phyloP scores from a whole-genome alignment of 1,284 basidiomycete genomes.

The Vanrija sp. region DNA sequence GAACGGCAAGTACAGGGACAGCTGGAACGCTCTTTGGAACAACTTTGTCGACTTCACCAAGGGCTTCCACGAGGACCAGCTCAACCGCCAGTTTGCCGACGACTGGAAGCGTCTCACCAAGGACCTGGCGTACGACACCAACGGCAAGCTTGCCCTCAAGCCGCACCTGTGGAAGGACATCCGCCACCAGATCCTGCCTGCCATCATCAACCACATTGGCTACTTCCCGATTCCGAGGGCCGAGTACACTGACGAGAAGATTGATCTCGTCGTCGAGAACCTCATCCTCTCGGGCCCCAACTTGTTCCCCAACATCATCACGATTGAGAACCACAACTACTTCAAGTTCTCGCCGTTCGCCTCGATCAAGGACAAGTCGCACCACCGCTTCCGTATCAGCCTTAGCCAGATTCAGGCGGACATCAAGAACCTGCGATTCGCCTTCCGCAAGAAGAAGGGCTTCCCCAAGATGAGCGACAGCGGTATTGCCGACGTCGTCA shows the following conservation, averaged over 20 bases:
- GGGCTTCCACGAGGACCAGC: conserved; percentile 76
- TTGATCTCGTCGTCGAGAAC: conserved; percentile 85
- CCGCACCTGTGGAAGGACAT: conserved; percentile 81
- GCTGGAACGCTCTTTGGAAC: conserved; percentile 78
- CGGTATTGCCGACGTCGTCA: conserved; percentile 85
- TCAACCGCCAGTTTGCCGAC: conserved; percentile 74
- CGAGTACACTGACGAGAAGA: conserved; percentile 81
- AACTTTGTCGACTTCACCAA: conserved; percentile 71
- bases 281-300: conserved; percentile 75
- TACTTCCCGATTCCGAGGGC: conserved; percentile 87
- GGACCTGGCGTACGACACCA: conserved; percentile 68
- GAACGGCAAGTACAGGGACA: conserved; percentile 69
- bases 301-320: conserved; percentile 61
- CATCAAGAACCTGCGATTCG: conserved; percentile 86
- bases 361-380: conserved; percentile 53
- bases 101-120: conserved; percentile 79
- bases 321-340: conserved; percentile 76
- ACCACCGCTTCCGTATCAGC: conserved; percentile 67
- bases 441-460: conserved; percentile 55
- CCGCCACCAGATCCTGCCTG: conserved; percentile 73
- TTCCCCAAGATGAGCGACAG: conserved; percentile 68
- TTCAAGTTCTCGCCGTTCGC: conserved; percentile 77
- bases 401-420: conserved; percentile 89
- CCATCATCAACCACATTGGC: conserved; percentile 69
- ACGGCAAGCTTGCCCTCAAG: conserved; percentile 88